These are phyloP conservation scores for Ceriops decandra DNA, from an alignment of 345 rosid genomes.

Conservation along the genomic window DNA sequence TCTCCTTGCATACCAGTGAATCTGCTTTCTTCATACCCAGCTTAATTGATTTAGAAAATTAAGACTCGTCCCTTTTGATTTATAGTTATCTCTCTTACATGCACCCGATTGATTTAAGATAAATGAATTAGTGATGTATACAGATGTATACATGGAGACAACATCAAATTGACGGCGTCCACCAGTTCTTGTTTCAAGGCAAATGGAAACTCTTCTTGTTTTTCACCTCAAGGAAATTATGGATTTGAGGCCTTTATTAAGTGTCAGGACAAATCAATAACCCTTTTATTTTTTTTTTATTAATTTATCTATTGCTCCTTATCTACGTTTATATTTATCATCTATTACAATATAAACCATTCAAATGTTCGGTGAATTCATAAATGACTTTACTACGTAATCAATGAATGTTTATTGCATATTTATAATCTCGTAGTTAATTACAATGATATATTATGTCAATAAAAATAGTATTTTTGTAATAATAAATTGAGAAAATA, in stretches of 20 bases:
- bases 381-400: too few relatives aligned
- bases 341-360: too few relatives aligned
- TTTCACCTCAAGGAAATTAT: slow-evolving; percentile 2
- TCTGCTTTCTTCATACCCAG: slow-evolving; percentile 34
- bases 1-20: slow-evolving; percentile 40
- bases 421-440: too few relatives aligned
- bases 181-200: background rate
- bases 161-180: background rate
- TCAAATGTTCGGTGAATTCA: too few relatives aligned
- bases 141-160: background rate
- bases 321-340: too few relatives aligned
- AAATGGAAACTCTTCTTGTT: background rate
- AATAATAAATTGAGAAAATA: too few relatives aligned
- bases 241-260: slow-evolving; percentile 1
- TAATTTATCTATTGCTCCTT: too few relatives aligned
- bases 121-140: background rate
- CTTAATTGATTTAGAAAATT: background rate
- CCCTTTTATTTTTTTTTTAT: too few relatives aligned
- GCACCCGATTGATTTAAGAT: background rate
- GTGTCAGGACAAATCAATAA: background rate
- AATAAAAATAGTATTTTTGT: too few relatives aligned
- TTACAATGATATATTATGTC: too few relatives aligned
- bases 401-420: too few relatives aligned
- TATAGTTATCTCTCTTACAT: background rate
- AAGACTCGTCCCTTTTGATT: background rate